Evolutionary conservation across 176 grass and related monocot species (phyloP), one percentile per base, ranked within the genome.

Genomic region (Typha latifolia): DNA sequence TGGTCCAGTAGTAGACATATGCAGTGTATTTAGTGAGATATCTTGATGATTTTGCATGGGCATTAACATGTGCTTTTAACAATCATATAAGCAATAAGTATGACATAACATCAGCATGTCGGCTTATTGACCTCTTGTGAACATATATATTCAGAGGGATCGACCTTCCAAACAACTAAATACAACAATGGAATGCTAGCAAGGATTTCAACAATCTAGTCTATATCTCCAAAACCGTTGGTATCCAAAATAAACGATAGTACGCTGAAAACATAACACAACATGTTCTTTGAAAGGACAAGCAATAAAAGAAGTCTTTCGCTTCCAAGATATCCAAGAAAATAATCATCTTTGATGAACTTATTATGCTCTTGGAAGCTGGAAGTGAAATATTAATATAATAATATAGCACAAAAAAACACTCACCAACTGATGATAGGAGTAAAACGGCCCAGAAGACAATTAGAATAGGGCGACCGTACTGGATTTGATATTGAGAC

Each of bases 401-500:
- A 59, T 1, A 79, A 74, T 26, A 22, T 78, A 74, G 12, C 48
- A 34, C 31, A 61, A 16, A 12, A 34, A 69, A 66, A 26, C 49
- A 68, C 88, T 86, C 79, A 91, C 88, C 77, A 62, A 79, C 66
- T 69, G 79, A 32, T 34, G 84, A 51, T 47, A 77, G 15, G 69
- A 70, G 72, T 63, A 81, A 29, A 69, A 49, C 31, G 15, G 52
- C 12, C 31, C 66, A 73, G 12, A 84, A 2, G 49, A 67, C 76
- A 14, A 75, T 53, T 69, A 86, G 84, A 78, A 76, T 47, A 75
- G 72, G 81, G 12, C 47, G 73, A 4, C 83, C 78, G 71, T 92
- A 86, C 69, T 62, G 88, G 70, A 92, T 77, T 68, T 89, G 88
- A 77, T 92, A 87, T 0, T 82, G 88, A 15, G 88, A 97, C 69